Base-by-base conservation (phyloP, 1,139 yeast species). In the Candida smagusa region DNA sequence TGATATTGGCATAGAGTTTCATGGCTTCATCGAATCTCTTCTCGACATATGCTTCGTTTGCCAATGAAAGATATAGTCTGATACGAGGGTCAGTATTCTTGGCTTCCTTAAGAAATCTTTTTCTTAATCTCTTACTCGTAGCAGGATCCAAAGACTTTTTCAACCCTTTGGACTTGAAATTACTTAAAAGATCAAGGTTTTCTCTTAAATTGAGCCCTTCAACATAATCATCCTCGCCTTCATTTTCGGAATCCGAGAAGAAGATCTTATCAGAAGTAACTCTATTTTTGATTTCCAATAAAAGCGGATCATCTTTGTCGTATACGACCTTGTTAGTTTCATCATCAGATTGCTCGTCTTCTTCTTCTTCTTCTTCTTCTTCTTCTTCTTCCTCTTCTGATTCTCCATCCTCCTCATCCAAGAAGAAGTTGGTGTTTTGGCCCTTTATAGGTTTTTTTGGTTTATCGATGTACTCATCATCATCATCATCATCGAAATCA, bases 11-110 rank as follows among this genome's bases (percentile, higher is more conserved):
- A 48, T 83, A 84, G 38, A 79, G 59, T 34, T 74, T 68, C 47
- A 81, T 74, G 0, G 97, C 97, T 2, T 65, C 73, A 29, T 75
- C 81, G 28, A 78, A 71, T 48, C 87, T 83, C 35, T 74, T 74
- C 7, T 74, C 56, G 1, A 84, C 95, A 65, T 81, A 89, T 0
- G 86, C 84, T 50, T 82, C 90, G 52, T 87, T 85, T 2, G 95
- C 96, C 47, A 72, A 70, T 4, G 94, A 81, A 27, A 86, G 59
- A 36, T 81, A 58, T 32, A 70, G 68, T 36, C 82, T 70, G 1
- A 86, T 84, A 54, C 84, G 94, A 0, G 92, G 94, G 43, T 84
- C 83, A 39, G 81, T 11, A 9, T n/a, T 12, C 12, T 27, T 27
- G 7, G 29, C 29, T n/a, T 27, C 8, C 9, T 12, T 11, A 59